Evolutionary conservation across 305 asterid species (phyloP), one percentile per base, ranked within the genome.

Genomic region (Solanum hybrid): DNA sequence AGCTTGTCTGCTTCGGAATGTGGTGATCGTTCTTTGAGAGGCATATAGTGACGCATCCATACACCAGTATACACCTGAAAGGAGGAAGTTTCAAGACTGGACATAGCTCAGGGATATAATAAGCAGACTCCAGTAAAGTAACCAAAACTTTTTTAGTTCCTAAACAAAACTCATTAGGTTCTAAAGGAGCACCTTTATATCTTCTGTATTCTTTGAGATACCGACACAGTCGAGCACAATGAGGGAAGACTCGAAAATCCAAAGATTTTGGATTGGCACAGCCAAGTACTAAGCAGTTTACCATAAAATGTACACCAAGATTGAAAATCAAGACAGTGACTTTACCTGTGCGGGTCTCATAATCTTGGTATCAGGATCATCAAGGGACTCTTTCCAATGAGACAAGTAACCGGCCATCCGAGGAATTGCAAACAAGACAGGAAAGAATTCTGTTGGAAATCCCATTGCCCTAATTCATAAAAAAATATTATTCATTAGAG

Each of bases 331-430:
- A 16, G 73, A 31, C 76, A 20, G 76, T 56, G 42, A 85, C n/a
- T 31, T 72, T 79, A 97, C 99, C 99, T 98, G 99, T 56, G 98
- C 99, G 35, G 99, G 99, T 91, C 99, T 94, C 98, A 98, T 98
- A 73, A 98, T 95, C 95, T 98, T 98, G 64, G 99, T 98, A 88
- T 96, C 98, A 16, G 98, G 97, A 91, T 96, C 99, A 92, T 96
- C 99, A 51, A 97, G 93, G 78, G 99, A 98, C 90, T 98, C 99
- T 24, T 97, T 93, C 99, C 99, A 98, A 92, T 98, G 99, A 91
- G 99, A 96, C 90, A 98, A 93, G 91, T 98, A 98, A 78, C 99
- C 99, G 78, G 99, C 99, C 99, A 98, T 98, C 69, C 99, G 96
- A 77, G 99, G 99, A 90, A 95, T 93, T 40, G 99, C 99, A 91